phyloP scores from a whole-genome alignment of 208 protist species.

The Vickermania ingenoplastis region DNA sequence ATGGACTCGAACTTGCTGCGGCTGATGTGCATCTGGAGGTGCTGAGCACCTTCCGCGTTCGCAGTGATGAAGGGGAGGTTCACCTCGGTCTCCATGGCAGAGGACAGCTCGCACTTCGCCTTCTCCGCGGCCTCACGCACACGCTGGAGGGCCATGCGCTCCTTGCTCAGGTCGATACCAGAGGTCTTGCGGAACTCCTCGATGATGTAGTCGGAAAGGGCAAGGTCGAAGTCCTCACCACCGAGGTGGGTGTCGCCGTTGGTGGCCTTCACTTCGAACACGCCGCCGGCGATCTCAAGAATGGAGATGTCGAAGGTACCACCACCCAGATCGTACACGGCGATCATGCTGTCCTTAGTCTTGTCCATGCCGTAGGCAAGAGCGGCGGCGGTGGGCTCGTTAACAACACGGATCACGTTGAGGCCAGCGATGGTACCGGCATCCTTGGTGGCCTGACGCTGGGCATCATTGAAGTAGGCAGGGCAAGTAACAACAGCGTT shows the following conservation, averaged over 20 bases:
- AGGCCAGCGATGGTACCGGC: slow-evolving; percentile 91
- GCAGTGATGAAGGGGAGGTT: slow-evolving; percentile 95
- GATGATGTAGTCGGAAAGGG: slow-evolving; percentile 83
- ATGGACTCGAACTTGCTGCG: slow-evolving; percentile 91
- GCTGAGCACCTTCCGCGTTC: slow-evolving; percentile 80
- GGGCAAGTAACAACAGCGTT: slow-evolving; percentile 94
- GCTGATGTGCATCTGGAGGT: slow-evolving; percentile 77
- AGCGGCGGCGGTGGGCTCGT: slow-evolving; percentile 98
- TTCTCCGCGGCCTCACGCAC: slow-evolving; percentile 96
- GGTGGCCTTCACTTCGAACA: slow-evolving; percentile 97
- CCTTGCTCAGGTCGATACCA: slow-evolving; percentile 89
- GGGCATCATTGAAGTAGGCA: slow-evolving; percentile 98
- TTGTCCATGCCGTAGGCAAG: slow-evolving; percentile 93
- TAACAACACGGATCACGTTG: slow-evolving; percentile 97
- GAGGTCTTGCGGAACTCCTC: slow-evolving; percentile 91
- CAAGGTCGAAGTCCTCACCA: slow-evolving; percentile 98
- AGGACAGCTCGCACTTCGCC: slow-evolving; percentile 97
- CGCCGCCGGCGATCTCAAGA: slow-evolving; percentile 91
- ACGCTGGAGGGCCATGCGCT: slow-evolving; percentile 93
- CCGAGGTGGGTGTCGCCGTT: slow-evolving; percentile 99
- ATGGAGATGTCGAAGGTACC: slow-evolving; percentile 98
- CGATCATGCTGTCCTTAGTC: slow-evolving; percentile 27
- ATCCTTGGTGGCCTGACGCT: slow-evolving; percentile 97
- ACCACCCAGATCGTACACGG: slow-evolving; percentile 80
- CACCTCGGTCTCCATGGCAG: slow-evolving; percentile 81